Evolutionary conservation across 768 basidiomycete genomes (phyloP), one percentile per base, ranked within the genome.

Genomic region (Tulasnella sp.): DNA sequence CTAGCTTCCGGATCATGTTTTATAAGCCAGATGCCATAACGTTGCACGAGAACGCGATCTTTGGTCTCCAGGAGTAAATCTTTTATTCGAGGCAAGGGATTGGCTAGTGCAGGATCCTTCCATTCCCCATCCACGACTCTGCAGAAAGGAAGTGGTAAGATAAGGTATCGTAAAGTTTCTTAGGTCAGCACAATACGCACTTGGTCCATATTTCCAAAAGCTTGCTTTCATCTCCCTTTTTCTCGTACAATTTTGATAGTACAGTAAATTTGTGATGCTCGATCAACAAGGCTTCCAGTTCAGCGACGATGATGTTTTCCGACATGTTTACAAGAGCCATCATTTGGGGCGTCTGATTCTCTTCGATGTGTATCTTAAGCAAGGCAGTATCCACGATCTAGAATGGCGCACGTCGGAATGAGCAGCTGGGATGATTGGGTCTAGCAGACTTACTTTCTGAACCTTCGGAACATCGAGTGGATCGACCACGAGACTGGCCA

Each of bases 331-430:
- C 81, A 1, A 94, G 84, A 4, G 85, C 83, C 49, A 88, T 85
- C 7, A 94, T 85, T 42, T 92, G 91, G 19, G 87, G 83, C 3
- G 87, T 87, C 78, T 89, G 90, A 70, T 88, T 88, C 17, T 85
- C 83, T 74, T 87, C 85, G 1, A 90, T 89, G 40, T 91, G 89
- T 12, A 96, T 83, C 81, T 93, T 93, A n/a, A 87, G 89, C 0
- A 93, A 86, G 0, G 90, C 89, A 1, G 93, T 94, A 81, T 94
- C 93, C n/a, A 94, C 89, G 37, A 90, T 87, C 92, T 93, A 40
- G 25, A n/a, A 6, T 4, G 15, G 38, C 29, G 25, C 29, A 19
- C 40, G 49, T 45, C 40, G 22, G 42, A 1, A n/a, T 31, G 25
- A 39, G 49, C n/a, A 22, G 29, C 17, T 12, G 9, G 19, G 5